Base-by-base conservation (phyloP, 2,329 filamentous ascomycete genomes). In the Fusarium dlaminii region DNA sequence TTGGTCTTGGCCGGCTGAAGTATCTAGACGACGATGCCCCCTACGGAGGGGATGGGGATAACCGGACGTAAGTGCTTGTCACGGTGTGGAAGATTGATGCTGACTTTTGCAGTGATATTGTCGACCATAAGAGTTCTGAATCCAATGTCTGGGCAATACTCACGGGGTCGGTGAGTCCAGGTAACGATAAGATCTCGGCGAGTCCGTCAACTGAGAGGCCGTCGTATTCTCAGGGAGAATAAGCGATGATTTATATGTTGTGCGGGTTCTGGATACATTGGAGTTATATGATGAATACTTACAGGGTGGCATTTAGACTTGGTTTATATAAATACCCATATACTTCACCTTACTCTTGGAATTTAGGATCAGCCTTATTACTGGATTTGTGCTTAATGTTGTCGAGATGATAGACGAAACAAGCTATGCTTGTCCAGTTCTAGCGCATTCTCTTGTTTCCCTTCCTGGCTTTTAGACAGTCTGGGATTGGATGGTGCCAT, bases 141-240 rank as follows among this genome's bases (percentile, higher is more conserved):
- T 62, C 57, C 8, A 30, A 56, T n/a, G 45, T 74, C 0, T 74
- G 67, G 67, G 17, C 60, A 1, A 74, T 74, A 8, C 54, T 74
- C 0, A 54, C 14, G 3, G 72, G 71, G 4, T 46, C 70, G 5
- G 45, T 72, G 27, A 63, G 58, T 12, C 39, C 18, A 24, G 46
- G 34, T 8, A 52, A 61, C 13, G 66, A 67, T 6, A 48, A 55
- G 11, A 29, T 34, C 20, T 66, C 59, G 4, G 45, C 6, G 2
- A 46, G 62, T 20, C 6, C 9, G 1, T 65, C 62, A 4, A 65
- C 12, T 0, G 58, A 39, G 14, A 65, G 62, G 24, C 37, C 49
- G 14, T 64, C 62, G 2, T 61, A 46, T 2, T 65, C 37, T 36
- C 37, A 43, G 27, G 37, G 27, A 32, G 37, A 56, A 56, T 56